Evolutionary conservation across 768 basidiomycete genomes (phyloP).

Genomic region (Auricularia sp.): DNA sequence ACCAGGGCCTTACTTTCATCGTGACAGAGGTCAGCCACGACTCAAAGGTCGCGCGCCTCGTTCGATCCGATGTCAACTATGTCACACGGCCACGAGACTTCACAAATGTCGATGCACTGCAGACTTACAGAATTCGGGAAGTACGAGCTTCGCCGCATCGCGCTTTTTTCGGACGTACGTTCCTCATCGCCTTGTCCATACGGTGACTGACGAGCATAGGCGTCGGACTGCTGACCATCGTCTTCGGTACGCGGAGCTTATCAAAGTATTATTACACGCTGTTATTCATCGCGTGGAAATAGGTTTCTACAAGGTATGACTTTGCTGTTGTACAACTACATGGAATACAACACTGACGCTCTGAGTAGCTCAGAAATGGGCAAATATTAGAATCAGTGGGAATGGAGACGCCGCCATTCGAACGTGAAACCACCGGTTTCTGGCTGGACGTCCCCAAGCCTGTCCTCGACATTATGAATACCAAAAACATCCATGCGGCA

Average conservation of each 20-base stretch:
- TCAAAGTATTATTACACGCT: no score
- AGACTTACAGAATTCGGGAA: conserved; percentile 63
- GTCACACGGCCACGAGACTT: conserved; percentile 58
- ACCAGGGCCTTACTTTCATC: conserved; percentile 75
- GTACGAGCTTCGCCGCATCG: conserved; percentile 44
- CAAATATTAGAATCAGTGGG: conserved; percentile 68
- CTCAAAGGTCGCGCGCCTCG: conserved; percentile 54
- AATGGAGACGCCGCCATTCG: conserved; percentile 67
- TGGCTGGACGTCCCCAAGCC: conserved; percentile 67
- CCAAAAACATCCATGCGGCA: conserved; percentile 52
- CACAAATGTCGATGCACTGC: conserved; percentile 68
- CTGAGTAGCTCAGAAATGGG: conserved; percentile 4
- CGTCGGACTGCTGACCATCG: conserved; percentile 52
- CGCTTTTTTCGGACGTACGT: conserved; percentile 66
- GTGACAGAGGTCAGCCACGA: conserved; percentile 80
- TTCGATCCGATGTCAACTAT: conserved; percentile 75
- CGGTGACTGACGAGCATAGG: conserved; percentile 26
- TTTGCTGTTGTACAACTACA: background rate
- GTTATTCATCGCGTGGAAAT: background rate
- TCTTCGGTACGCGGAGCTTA: conserved; percentile 49
- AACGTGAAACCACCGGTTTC: conserved; percentile 58
- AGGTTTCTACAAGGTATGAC: conserved; percentile 81
- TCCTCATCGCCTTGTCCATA: conserved; percentile 2
- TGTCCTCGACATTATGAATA: conserved; percentile 41
- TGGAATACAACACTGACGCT: background rate